A percentile compares a stretch with the other conserved stretches of the same genome.
phyloP scores from a whole-genome alignment of 2,329 filamentous ascomycete species.

The Bisporella sp. region DNA sequence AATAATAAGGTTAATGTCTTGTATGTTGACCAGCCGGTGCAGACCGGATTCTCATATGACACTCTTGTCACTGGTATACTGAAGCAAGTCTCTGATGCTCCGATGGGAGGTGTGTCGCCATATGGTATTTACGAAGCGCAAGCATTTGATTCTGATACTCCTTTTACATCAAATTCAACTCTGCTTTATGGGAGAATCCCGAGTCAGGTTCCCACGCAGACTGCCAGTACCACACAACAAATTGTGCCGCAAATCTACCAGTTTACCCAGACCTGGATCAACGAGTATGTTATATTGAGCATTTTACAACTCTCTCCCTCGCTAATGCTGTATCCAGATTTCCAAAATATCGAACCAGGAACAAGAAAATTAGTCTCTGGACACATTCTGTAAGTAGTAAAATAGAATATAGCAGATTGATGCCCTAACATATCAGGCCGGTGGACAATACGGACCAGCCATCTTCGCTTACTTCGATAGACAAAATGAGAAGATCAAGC shows the following conservation, averaged over 20 bases:
- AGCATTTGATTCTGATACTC: background rate
- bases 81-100: background rate
- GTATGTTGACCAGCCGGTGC: slow-evolving; percentile 30
- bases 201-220: background rate
- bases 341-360: background rate
- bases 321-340: background rate
- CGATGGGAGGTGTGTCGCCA: background rate
- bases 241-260: background rate
- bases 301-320: background rate
- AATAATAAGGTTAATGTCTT: slow-evolving; percentile 32
- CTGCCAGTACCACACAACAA: background rate
- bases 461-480: background rate
- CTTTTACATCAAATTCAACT: background rate
- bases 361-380: background rate
- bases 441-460: background rate
- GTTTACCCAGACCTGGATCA: background rate
- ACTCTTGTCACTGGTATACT: background rate
- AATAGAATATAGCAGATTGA: background rate
- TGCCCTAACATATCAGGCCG: background rate
- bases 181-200: background rate
- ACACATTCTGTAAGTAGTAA: background rate
- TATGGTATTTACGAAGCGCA: background rate
- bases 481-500: background rate
- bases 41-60: slow-evolving; percentile 33
- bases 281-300: background rate